Percentiles rank a stretch among this genome's conserved stretches.
phyloP scores from a whole-genome alignment of 2,329 filamentous ascomycete genomes.

The Fusarium torreyae region DNA sequence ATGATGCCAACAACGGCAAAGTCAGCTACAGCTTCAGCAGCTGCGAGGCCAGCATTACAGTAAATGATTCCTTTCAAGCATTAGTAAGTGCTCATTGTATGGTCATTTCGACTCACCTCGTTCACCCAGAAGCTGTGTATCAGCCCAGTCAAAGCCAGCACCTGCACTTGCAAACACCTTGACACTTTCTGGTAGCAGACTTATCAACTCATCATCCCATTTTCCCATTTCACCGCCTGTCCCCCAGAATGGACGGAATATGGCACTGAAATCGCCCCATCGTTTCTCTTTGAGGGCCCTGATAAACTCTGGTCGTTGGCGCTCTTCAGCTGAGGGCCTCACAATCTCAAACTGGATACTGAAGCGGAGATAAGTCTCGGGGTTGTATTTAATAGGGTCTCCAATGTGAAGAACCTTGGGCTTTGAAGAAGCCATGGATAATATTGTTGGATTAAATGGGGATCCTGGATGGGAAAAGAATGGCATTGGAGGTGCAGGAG shows the following conservation, averaged over 20 bases:
- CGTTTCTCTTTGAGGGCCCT: constrained; percentile 64
- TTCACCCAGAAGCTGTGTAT: constrained; percentile 72
- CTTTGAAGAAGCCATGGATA: constrained; percentile 50
- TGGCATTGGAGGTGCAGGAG: constrained; percentile 54
- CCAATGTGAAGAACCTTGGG: constrained; percentile 82
- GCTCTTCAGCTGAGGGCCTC: constrained; percentile 66
- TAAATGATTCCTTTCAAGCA: constrained; percentile 71
- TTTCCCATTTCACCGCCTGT: constrained; percentile 77
- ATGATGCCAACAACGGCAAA: constrained; percentile 79
- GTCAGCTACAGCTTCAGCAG: constrained; percentile 81
- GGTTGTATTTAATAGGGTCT: constrained; percentile 70
- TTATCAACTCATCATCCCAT: constrained; percentile 74
- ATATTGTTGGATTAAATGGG: constrained; percentile 48
- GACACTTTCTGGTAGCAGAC: constrained; percentile 68
- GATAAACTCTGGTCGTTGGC: constrained; percentile 65
- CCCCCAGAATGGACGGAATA: constrained; percentile 74
- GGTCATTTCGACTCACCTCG: constrained; percentile 61
- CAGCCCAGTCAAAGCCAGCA: constrained; percentile 77
- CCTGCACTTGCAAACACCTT: constrained; percentile 76
- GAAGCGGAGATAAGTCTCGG: constrained; percentile 62
- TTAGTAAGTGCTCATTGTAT: constrained; percentile 6
- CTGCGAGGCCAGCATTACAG: constrained; percentile 80
- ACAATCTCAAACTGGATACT: constrained; percentile 63
- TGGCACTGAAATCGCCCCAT: constrained; percentile 70
- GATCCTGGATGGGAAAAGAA: constrained; percentile 44